A percentile compares a stretch with the other conserved stretches of the same genome.
Conservation (phyloP, 495 filamentous ascomycete genomes). For the Penicillium coprophilum region DNA sequence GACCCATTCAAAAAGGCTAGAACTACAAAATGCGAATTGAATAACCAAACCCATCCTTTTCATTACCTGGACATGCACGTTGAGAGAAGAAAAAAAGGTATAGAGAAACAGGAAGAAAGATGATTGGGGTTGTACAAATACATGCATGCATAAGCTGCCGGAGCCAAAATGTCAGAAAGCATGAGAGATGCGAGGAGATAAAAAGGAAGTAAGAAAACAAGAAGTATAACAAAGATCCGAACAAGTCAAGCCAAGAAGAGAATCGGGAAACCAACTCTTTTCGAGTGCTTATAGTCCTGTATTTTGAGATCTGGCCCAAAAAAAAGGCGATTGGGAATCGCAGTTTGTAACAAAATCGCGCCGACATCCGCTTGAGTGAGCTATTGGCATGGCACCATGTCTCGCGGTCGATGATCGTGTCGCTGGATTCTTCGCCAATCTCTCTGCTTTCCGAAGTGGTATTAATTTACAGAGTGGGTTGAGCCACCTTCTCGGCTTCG, state of each 20-base stretch:
- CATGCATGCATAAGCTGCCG: slow-evolving; percentile 46
- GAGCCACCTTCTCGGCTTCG: slow-evolving; percentile 35
- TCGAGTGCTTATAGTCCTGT: background rate
- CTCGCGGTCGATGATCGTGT: slow-evolving; percentile 8
- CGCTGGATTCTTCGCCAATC: slow-evolving; percentile 9
- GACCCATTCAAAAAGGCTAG: background rate
- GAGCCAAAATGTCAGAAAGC: slow-evolving; percentile 34
- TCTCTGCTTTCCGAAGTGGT: slow-evolving; percentile 22
- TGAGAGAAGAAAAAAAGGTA: slow-evolving; percentile 25
- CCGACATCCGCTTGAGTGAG: background rate
- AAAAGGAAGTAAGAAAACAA: slow-evolving; percentile 20
- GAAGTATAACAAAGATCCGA: slow-evolving; percentile 13
- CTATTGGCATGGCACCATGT: slow-evolving; percentile 2
- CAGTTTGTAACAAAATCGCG: background rate
- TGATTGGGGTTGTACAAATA: slow-evolving; percentile 45
- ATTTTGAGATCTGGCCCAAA: background rate
- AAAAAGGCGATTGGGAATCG: background rate
- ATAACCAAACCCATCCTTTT: slow-evolving; percentile 21
- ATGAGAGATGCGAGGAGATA: slow-evolving; percentile 27
- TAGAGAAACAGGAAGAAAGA: slow-evolving; percentile 27
- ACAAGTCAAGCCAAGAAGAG: slow-evolving; percentile 2
- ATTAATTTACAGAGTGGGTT: slow-evolving; percentile 46
- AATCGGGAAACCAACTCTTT: background rate
- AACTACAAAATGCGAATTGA: background rate
- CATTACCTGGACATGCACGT: slow-evolving; percentile 37